Evolutionary conservation across 257 asterid species (phyloP).

Genomic region (Nicotiana paniculata): DNA sequence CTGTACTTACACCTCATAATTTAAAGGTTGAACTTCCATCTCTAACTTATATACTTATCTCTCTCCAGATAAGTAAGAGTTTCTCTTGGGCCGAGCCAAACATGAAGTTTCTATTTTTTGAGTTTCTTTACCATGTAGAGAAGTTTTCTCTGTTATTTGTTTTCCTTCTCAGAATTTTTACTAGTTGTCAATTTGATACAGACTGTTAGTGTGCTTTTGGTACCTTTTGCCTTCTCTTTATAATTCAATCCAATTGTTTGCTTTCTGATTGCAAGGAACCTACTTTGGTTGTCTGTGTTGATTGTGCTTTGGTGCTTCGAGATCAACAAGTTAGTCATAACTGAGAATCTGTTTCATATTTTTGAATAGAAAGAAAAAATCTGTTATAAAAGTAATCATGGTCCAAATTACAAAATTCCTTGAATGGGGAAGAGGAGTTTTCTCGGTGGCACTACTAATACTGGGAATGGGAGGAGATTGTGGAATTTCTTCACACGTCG

Average conservation of each 20-base stretch:
- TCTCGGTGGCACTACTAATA: neutral
- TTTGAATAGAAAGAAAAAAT: neutral
- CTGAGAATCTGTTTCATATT: neutral
- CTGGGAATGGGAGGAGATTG: neutral
- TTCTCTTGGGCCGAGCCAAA: neutral
- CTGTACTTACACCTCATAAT: constrained; percentile 62
- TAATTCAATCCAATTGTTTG: neutral
- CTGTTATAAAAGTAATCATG: neutral
- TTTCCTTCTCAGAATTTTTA: neutral
- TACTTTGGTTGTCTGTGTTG: neutral
- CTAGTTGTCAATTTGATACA: neutral
- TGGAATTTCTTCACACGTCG: neutral
- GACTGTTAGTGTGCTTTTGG: neutral
- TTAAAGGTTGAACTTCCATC: constrained; percentile 45
- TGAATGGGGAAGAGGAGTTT: neutral
- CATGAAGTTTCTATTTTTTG: neutral
- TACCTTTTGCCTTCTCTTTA: neutral
- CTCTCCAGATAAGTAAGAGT: neutral
- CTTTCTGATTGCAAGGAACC: neutral
- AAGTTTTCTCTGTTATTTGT: neutral
- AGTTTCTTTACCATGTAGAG: neutral
- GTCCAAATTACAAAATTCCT: neutral
- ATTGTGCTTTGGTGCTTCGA: neutral
- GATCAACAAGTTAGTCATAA: neutral
- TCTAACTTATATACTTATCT: neutral